These are phyloP conservation scores for Amborella trichopoda DNA, from an alignment of 164 flowering plant species.

Conservation along the genomic window DNA sequence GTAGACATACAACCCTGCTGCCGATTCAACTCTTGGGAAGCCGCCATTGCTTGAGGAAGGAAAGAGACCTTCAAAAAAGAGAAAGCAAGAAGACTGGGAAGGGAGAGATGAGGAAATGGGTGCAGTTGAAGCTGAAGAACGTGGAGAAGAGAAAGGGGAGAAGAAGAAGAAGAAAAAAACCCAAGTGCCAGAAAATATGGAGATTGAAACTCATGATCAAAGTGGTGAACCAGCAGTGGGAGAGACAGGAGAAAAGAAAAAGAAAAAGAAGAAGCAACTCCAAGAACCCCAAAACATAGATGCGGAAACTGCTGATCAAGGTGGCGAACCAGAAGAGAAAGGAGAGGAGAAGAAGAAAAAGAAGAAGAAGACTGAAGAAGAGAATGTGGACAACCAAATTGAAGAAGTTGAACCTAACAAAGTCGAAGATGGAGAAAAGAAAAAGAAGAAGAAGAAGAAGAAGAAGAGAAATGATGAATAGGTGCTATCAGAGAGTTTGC, in stretches of 20 bases:
- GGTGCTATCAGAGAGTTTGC: conserved; percentile 3
- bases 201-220: not conserved
- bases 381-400: conserved; percentile 8
- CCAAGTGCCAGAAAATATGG: conserved; percentile 11
- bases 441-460: conserved; percentile 24
- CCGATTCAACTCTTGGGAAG: conserved; percentile 43
- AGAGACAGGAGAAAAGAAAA: conserved; percentile 22
- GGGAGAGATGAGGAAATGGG: too few relatives aligned
- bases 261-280: conserved; percentile 43
- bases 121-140: conserved; percentile 6
- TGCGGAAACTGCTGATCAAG: conserved; percentile 9
- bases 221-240: conserved; percentile 4
- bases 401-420: conserved; percentile 16
- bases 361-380: conserved; percentile 29
- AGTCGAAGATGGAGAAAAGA: conserved; percentile 37
- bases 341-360: conserved; percentile 37
- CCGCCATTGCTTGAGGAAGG: conserved; percentile 2
- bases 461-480: conserved; percentile 4
- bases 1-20: conserved; percentile 70
- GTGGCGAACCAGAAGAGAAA: conserved; percentile 1
- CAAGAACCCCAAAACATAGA: conserved; percentile 11
- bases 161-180: conserved; percentile 35
- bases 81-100: conserved; percentile 19
- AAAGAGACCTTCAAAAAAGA: conserved; percentile 15
- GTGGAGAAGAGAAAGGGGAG: conserved; percentile 14